These are phyloP conservation scores for Chaetothyriales sp. DNA, from an alignment of 2,329 filamentous ascomycete species.

Conservation along the genomic window DNA sequence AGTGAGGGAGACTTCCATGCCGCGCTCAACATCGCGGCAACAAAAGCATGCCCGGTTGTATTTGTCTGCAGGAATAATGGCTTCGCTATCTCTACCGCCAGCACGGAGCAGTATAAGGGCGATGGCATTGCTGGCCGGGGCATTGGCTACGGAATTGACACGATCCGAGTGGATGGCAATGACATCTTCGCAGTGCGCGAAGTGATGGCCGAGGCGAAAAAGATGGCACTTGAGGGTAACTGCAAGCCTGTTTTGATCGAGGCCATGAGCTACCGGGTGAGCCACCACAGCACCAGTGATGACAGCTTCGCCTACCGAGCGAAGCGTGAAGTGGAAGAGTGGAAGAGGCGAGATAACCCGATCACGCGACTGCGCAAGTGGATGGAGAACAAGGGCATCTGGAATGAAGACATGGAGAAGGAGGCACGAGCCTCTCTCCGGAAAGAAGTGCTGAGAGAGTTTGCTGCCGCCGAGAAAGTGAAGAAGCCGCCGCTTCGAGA, in stretches of 20 bases:
- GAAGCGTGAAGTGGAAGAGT: conserved; percentile 83
- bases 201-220: conserved; percentile 60
- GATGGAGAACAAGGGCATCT: conserved; percentile 67
- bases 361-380: conserved; percentile 76
- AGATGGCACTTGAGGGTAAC: conserved; percentile 64
- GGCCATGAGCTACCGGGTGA: conserved; percentile 96
- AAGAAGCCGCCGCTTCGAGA: conserved; percentile 39
- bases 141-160: conserved; percentile 85
- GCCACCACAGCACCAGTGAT: conserved; percentile 90
- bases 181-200: conserved; percentile 80
- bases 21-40: conserved; percentile 80
- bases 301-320: conserved; percentile 95
- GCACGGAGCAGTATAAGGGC: conserved; percentile 76
- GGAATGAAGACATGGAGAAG: conserved; percentile 73
- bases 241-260: conserved; percentile 76
- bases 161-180: conserved; percentile 84
- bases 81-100: conserved; percentile 79
- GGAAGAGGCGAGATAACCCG: conserved; percentile 81
- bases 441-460: conserved; percentile 68
- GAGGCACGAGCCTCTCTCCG: conserved; percentile 49
- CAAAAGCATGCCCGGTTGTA: conserved; percentile 68
- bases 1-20: conserved; percentile 87
- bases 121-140: conserved; percentile 81
- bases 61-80: conserved; percentile 92
- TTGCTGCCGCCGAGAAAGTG: conserved; percentile 51